phyloP scores from a whole-genome alignment of 2,329 filamentous ascomycete genomes.

The Myrmaecium sp. region DNA sequence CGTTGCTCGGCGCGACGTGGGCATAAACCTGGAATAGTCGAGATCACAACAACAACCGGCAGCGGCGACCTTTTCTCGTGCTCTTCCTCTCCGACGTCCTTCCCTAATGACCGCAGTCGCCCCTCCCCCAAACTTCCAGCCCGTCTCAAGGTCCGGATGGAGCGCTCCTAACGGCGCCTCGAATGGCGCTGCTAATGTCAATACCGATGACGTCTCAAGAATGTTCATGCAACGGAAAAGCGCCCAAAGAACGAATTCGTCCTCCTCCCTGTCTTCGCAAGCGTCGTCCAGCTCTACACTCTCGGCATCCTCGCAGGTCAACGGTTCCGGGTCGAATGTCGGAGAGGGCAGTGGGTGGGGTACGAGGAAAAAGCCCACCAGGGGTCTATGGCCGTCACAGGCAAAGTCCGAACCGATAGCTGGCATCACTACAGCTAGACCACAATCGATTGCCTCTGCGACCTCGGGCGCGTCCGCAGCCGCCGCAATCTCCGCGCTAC shows the following conservation, averaged over 20 bases:
- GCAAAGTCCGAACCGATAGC: conserved; percentile 49
- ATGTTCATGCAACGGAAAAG: conserved; percentile 79
- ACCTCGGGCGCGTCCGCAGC: conserved; percentile 41
- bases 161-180: conserved; percentile 39
- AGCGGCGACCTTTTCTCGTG: no score
- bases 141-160: conserved; percentile 44
- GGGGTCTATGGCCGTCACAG: conserved; percentile 46
- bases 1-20: no score
- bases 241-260: conserved; percentile 75
- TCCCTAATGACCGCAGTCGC: conserved; percentile 47
- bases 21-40: no score
- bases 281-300: conserved; percentile 50
- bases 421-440: conserved; percentile 42
- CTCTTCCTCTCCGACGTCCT: no score
- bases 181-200: conserved; percentile 53
- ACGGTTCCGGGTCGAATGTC: conserved; percentile 26
- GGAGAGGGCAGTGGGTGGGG: conserved; percentile 21
- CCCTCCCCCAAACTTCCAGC: conserved; percentile 46
- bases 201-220: conserved; percentile 66
- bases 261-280: conserved; percentile 56
- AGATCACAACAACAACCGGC: no score
- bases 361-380: conserved; percentile 32
- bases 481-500: conserved; percentile 45
- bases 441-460: conserved; percentile 42
- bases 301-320: conserved; percentile 43